These are phyloP conservation scores for Lasiosphaeria miniovina DNA, from an alignment of 495 filamentous ascomycete genomes.

Conservation along the genomic window DNA sequence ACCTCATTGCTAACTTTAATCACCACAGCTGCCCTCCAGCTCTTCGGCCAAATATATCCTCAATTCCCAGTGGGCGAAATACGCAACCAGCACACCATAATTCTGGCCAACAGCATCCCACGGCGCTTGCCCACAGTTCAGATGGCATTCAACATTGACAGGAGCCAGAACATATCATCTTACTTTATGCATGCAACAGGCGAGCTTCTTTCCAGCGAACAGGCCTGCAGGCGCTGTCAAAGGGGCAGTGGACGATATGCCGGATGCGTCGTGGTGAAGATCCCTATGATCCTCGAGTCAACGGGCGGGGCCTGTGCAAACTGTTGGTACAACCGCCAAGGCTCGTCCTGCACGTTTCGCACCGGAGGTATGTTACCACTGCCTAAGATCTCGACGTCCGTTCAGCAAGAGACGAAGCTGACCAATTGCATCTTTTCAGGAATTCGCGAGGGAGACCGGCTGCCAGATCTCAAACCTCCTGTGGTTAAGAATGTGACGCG, in stretches of 20 bases:
- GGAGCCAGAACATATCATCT: constrained; percentile 15
- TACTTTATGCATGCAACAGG: constrained; percentile 24
- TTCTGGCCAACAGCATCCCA: constrained; percentile 2
- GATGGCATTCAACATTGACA: constrained; percentile 6
- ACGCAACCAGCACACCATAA: too few species aligned
- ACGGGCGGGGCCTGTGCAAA: constrained; percentile 22
- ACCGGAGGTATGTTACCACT: background rate
- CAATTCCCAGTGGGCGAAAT: background rate
- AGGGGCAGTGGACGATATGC: constrained; percentile 4
- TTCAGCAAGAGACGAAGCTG: background rate
- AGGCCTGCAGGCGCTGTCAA: constrained; percentile 16
- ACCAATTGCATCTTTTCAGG: too few species aligned
- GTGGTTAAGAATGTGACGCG: too few species aligned
- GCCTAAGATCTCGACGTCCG: background rate
- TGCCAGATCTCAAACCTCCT: too few species aligned
- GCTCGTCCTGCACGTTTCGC: constrained; percentile 19
- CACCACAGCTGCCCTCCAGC: background rate
- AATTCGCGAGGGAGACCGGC: too few species aligned
- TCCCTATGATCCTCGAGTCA: background rate
- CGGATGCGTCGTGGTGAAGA: constrained; percentile 15
- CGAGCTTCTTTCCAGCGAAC: background rate
- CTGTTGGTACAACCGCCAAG: constrained; percentile 25
- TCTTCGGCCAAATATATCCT: constrained; percentile 10
- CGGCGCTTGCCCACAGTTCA: constrained; percentile 10
- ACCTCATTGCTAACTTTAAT: background rate